Evolutionary conservation across 1,284 basidiomycete genomes (phyloP).

Genomic region (Cutaneotrichosporon curvatum): DNA sequence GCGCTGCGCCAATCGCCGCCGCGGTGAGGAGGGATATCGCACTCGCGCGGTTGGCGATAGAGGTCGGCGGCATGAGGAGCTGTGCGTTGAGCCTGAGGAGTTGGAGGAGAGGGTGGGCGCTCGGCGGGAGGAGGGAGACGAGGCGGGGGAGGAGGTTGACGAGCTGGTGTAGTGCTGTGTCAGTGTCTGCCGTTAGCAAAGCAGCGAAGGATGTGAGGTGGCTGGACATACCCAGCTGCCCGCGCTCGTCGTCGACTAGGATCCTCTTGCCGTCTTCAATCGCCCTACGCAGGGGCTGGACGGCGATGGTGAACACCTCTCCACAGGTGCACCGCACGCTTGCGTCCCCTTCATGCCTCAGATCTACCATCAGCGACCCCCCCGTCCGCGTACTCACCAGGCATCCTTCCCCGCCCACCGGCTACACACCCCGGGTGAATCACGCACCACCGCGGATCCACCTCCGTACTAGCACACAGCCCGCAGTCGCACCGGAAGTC

Average conservation of each 20-base stretch:
- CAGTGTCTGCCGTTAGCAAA: constrained; percentile 39
- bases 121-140: constrained; percentile 59
- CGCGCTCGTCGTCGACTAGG: constrained; percentile 59
- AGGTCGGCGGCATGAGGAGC: constrained; percentile 22
- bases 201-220: not conserved
- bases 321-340: constrained; percentile 49
- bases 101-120: constrained; percentile 67
- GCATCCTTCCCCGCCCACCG: constrained; percentile 20
- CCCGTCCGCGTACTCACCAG: constrained; percentile 27
- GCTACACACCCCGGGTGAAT: constrained; percentile 24
- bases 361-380: too few species aligned
- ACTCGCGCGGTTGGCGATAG: constrained; percentile 16
- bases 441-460: constrained; percentile 62
- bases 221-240: constrained; percentile 47
- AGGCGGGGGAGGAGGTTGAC: constrained; percentile 57
- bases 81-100: constrained; percentile 57
- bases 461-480: constrained; percentile 49
- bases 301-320: constrained; percentile 51
- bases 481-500: constrained; percentile 68
- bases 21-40: constrained; percentile 56
- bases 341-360: constrained; percentile 1
- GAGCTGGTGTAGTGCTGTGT: constrained; percentile 56
- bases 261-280: constrained; percentile 60
- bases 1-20: constrained; percentile 54
- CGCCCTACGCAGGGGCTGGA: constrained; percentile 52